phyloP scores from a whole-genome alignment of 345 rosid genomes.

The Lumnitzera littorea region DNA sequence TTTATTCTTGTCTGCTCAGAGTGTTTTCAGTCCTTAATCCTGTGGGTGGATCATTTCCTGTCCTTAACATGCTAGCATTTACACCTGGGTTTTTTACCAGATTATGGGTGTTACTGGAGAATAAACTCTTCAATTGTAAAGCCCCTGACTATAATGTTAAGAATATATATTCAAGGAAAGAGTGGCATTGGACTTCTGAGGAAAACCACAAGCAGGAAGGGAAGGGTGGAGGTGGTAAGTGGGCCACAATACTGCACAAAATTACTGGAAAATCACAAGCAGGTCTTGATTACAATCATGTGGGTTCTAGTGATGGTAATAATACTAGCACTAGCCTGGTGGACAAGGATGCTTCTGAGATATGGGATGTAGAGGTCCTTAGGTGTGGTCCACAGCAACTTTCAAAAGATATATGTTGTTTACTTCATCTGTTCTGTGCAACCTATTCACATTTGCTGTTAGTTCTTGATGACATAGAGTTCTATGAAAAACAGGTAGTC shows the following conservation, averaged over 20 bases:
- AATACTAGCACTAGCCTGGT: conserved; percentile 24
- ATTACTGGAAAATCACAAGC: conserved; percentile 67
- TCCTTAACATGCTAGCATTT: conserved; percentile 88
- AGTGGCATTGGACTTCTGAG: conserved; percentile 24
- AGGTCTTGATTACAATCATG: conserved; percentile 17
- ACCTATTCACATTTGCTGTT: conserved; percentile 82
- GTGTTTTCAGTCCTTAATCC: conserved; percentile 61
- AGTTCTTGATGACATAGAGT: conserved; percentile 97
- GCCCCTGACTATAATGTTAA: conserved; percentile 12
- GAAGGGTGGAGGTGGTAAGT: conserved; percentile 61
- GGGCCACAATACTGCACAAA: conserved; percentile 64
- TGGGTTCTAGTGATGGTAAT: conserved; percentile 26
- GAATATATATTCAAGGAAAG: conserved; percentile 25
- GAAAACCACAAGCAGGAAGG: conserved; percentile 39
- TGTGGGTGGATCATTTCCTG: conserved; percentile 56
- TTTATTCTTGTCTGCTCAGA: conserved; percentile 79
- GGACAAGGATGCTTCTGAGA: conserved; percentile 37
- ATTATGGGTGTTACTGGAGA: conserved; percentile 64
- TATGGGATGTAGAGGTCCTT: conserved; percentile 67
- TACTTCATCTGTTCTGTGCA: conserved; percentile 87
- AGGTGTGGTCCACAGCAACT: conserved; percentile 65
- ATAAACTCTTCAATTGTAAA: conserved; percentile 31
- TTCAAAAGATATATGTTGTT: conserved; percentile 60
- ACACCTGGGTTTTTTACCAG: conserved; percentile 67
- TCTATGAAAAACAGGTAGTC: conserved; percentile 92